These are phyloP conservation scores for Gnomoniopsis smithogilvyi DNA, from an alignment of 2,329 filamentous ascomycete genomes.

Conservation along the genomic window DNA sequence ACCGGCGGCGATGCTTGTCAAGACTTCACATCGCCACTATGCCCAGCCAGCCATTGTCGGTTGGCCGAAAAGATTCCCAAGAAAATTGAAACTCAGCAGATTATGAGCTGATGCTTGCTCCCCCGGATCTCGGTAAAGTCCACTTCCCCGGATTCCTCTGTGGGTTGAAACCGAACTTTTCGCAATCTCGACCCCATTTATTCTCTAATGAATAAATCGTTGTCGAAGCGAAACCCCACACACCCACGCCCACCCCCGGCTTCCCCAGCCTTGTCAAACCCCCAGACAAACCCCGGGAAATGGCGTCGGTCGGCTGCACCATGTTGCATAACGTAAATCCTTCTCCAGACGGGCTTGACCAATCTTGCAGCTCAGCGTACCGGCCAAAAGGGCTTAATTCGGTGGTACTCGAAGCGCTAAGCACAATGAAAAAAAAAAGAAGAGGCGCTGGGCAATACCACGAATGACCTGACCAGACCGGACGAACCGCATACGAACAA, in stretches of 20 bases:
- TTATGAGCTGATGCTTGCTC: background rate
- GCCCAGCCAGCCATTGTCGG: no score
- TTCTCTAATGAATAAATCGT: no score
- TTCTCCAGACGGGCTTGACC: background rate
- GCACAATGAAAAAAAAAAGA: background rate
- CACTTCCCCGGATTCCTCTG: background rate
- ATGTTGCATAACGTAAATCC: background rate
- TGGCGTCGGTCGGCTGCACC: background rate
- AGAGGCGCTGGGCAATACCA: background rate
- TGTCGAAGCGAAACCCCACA: background rate
- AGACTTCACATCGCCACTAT: background rate
- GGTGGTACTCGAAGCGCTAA: slow-evolving; percentile 5
- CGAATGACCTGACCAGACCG: background rate
- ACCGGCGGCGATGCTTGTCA: no score
- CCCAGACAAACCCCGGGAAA: background rate
- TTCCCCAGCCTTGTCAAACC: background rate
- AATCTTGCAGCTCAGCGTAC: background rate
- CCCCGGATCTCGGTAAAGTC: background rate
- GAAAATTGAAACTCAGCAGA: background rate
- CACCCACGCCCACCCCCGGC: no score
- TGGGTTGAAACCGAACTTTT: background rate
- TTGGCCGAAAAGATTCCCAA: background rate
- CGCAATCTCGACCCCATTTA: background rate
- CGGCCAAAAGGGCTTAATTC: background rate
- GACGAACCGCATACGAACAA: background rate